Evolutionary conservation across 1,139 yeast species (phyloP).

Genomic region (Ogataea hybrid): DNA sequence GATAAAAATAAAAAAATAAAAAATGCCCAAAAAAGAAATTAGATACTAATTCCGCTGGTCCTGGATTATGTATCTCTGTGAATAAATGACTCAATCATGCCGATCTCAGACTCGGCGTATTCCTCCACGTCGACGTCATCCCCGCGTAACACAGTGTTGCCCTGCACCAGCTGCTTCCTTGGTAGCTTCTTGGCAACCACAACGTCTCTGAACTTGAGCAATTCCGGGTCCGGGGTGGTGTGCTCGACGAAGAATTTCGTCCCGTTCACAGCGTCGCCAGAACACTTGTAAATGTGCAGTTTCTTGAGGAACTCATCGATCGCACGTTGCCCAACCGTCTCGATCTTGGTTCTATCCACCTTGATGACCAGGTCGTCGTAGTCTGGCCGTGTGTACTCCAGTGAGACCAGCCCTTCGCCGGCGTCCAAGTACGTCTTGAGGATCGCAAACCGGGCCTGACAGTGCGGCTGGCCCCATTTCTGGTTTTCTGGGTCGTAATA

Average conservation of each 20-base stretch:
- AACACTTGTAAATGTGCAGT: slow-evolving; percentile 74
- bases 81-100: slow-evolving; percentile 73
- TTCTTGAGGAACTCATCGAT: slow-evolving; percentile 69
- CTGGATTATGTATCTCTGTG: slow-evolving; percentile 48
- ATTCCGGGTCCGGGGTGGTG: slow-evolving; percentile 63
- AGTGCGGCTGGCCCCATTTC: slow-evolving; percentile 96
- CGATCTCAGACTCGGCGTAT: slow-evolving; percentile 71
- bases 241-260: slow-evolving; percentile 59
- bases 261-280: slow-evolving; percentile 70
- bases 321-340: slow-evolving; percentile 67
- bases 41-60: slow-evolving; percentile 1
- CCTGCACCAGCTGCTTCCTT: slow-evolving; percentile 80
- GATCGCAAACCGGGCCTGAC: slow-evolving; percentile 89
- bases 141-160: slow-evolving; percentile 55
- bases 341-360: slow-evolving; percentile 60
- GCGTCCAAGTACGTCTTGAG: slow-evolving; percentile 73
- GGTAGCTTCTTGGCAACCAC: slow-evolving; percentile 75
- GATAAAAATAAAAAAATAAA: background rate
- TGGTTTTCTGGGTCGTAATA: slow-evolving; percentile 78
- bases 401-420: slow-evolving; percentile 54
- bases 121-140: slow-evolving; percentile 57
- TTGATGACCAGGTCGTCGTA: slow-evolving; percentile 58
- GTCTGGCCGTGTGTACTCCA: slow-evolving; percentile 47
- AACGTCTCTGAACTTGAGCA: slow-evolving; percentile 62
- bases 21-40: background rate